phyloP scores from a whole-genome alignment of 2,329 filamentous ascomycete species.

The Aspergillus caelatus region DNA sequence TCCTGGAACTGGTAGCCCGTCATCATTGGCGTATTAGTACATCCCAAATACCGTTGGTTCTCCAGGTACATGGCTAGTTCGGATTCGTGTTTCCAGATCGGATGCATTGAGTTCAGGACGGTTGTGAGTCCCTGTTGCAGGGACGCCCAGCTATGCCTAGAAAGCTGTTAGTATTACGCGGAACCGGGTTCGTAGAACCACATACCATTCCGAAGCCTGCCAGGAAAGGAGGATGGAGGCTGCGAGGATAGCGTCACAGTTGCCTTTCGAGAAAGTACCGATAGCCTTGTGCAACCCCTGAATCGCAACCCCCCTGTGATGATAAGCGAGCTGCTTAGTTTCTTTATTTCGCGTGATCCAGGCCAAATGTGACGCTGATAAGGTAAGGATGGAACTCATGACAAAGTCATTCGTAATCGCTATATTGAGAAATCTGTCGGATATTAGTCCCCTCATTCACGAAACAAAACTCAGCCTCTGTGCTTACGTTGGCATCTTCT shows the following conservation, averaged over 20 bases:
- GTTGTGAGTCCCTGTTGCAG: conserved; percentile 89
- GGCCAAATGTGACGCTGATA: conserved; percentile 92
- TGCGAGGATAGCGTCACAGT: conserved; percentile 87
- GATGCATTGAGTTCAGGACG: conserved; percentile 88
- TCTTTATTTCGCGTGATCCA: conserved; percentile 84
- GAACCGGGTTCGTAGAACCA: conserved; percentile 28
- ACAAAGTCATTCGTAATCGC: conserved; percentile 83
- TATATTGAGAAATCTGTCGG: conserved; percentile 73
- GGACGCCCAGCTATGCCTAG: conserved; percentile 88
- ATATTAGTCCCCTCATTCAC: background rate
- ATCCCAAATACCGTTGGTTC: conserved; percentile 41
- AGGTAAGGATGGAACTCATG: conserved; percentile 88
- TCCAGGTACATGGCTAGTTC: conserved; percentile 54
- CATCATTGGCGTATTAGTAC: conserved; percentile 36
- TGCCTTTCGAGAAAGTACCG: conserved; percentile 77
- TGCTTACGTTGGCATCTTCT: conserved; percentile 87
- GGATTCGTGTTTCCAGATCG: conserved; percentile 82
- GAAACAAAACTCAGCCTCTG: background rate
- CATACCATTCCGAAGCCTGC: conserved; percentile 95
- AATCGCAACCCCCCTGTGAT: conserved; percentile 82
- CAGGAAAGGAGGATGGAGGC: conserved; percentile 91
- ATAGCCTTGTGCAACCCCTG: conserved; percentile 89
- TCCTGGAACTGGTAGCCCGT: conserved; percentile 48
- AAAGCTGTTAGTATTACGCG: conserved; percentile 37
- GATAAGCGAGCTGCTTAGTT: conserved; percentile 84